phyloP scores from a whole-genome alignment of 495 filamentous ascomycete species.

The Aspergillus panamensis region DNA sequence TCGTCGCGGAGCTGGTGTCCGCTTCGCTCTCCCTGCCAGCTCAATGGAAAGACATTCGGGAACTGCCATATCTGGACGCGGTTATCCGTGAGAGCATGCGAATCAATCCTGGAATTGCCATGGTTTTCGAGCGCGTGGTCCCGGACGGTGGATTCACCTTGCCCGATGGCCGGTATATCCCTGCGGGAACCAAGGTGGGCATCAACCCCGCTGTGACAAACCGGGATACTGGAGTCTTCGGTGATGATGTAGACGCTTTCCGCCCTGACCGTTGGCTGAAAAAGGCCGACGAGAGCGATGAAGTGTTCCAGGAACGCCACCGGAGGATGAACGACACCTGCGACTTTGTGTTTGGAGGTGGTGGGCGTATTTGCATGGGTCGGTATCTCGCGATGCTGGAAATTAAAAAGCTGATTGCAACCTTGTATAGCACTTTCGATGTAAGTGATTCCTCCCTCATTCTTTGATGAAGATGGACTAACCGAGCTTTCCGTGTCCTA shows the following conservation, averaged over 20 bases:
- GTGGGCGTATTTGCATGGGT: slow-evolving; percentile 64
- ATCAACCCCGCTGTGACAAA: slow-evolving; percentile 54
- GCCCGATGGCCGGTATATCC: slow-evolving; percentile 49
- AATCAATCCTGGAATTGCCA: slow-evolving; percentile 51
- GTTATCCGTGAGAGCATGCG: slow-evolving; percentile 62
- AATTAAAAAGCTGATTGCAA: slow-evolving; percentile 77
- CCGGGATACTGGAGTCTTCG: slow-evolving; percentile 54
- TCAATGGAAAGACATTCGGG: slow-evolving; percentile 37
- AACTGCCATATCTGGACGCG: slow-evolving; percentile 54
- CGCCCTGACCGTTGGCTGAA: slow-evolving; percentile 63
- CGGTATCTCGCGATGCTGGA: slow-evolving; percentile 72
- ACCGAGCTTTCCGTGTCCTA: neutral
- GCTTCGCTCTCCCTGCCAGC: slow-evolving; percentile 29
- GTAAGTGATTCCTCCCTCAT: slow-evolving; percentile 25
- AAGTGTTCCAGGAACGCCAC: slow-evolving; percentile 48
- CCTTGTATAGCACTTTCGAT: slow-evolving; percentile 66
- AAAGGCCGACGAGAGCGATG: slow-evolving; percentile 40
- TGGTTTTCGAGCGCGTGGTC: slow-evolving; percentile 49
- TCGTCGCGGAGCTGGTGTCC: slow-evolving; percentile 29
- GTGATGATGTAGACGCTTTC: slow-evolving; percentile 58
- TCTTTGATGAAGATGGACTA: neutral
- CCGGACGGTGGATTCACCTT: slow-evolving; percentile 52
- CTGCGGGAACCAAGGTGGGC: slow-evolving; percentile 41
- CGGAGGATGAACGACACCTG: slow-evolving; percentile 27
- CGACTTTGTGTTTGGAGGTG: slow-evolving; percentile 60